Evolutionary conservation across 257 asterid species (phyloP).

Genomic region (Nicotiana tomentosiformis): DNA sequence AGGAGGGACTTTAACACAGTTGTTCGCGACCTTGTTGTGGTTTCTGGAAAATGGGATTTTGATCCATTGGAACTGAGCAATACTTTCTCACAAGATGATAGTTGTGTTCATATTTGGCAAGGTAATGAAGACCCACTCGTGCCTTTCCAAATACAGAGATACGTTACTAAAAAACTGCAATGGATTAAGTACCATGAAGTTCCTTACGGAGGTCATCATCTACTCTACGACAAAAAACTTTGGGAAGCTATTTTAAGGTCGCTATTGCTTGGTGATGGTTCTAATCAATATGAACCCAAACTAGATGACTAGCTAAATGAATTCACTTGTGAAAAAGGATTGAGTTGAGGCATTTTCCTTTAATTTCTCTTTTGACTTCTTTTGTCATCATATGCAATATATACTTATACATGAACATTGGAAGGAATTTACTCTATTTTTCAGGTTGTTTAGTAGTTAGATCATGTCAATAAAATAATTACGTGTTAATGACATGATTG

Average conservation of each 20-base stretch:
- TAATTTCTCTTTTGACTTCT: no score
- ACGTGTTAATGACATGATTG: no score
- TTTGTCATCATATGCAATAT: no score
- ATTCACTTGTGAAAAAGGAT: neutral
- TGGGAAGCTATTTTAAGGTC: conserved; percentile 85
- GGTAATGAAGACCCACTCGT: conserved; percentile 40
- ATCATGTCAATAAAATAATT: no score
- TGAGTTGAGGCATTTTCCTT: no score
- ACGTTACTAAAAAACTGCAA: conserved; percentile 46
- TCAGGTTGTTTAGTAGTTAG: no score
- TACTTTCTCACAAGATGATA: conserved; percentile 32
- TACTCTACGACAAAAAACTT: conserved; percentile 63
- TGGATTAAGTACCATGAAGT: conserved; percentile 91
- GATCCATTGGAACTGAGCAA: conserved; percentile 60
- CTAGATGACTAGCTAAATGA: neutral
- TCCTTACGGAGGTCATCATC: conserved; percentile 76
- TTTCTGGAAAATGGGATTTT: conserved; percentile 80
- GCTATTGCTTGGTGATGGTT: conserved; percentile 70
- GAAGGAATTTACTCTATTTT: no score
- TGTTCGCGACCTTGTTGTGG: conserved; percentile 63
- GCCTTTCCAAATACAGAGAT: conserved; percentile 53
- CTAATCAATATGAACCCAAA: conserved; percentile 45
- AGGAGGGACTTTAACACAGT: conserved; percentile 45
- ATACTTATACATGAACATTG: no score
- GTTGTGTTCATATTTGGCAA: conserved; percentile 40